These are phyloP conservation scores for Sicyos baderoa DNA, from an alignment of 306 rosid species.

Conservation along the genomic window DNA sequence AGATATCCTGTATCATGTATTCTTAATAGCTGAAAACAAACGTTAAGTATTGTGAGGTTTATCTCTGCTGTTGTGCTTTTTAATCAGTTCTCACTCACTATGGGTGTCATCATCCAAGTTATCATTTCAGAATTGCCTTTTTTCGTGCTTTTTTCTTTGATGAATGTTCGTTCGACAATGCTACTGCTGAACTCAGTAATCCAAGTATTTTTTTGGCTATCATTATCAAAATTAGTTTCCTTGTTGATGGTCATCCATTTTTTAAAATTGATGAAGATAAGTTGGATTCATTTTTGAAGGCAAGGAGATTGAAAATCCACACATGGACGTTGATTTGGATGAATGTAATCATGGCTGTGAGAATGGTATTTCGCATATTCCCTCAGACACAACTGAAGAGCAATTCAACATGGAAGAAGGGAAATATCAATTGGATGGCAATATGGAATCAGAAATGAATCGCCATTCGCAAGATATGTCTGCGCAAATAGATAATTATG, in stretches of 20 bases:
- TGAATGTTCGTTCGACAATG: not conserved
- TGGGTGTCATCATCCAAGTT: not conserved
- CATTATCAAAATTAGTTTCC: not conserved
- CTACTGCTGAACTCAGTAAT: not conserved
- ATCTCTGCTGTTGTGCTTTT: not conserved
- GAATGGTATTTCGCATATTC: conserved; percentile 25
- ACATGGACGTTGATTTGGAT: conserved; percentile 33
- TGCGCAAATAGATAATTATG: conserved; percentile 25
- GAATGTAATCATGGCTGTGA: conserved; percentile 30
- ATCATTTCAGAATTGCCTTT: not conserved
- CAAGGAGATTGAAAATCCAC: conserved; percentile 32
- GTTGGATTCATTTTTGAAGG: conserved; percentile 25
- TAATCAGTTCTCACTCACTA: not conserved
- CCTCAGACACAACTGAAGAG: conserved; percentile 29
- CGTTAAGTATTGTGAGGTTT: not conserved
- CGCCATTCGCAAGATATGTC: conserved; percentile 28
- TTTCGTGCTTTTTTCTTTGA: not conserved
- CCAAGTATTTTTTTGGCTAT: not conserved
- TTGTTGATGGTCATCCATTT: conserved; percentile 11
- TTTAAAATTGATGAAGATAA: not conserved
- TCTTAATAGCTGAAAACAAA: not conserved
- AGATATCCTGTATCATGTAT: not conserved
- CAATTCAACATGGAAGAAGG: conserved; percentile 23
- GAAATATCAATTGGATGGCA: conserved; percentile 27
- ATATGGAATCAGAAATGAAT: conserved; percentile 20